Evolutionary conservation across 495 filamentous ascomycete species (phyloP), one percentile per base, ranked within the genome.

Genomic region (Rhizodiscina lignyota): DNA sequence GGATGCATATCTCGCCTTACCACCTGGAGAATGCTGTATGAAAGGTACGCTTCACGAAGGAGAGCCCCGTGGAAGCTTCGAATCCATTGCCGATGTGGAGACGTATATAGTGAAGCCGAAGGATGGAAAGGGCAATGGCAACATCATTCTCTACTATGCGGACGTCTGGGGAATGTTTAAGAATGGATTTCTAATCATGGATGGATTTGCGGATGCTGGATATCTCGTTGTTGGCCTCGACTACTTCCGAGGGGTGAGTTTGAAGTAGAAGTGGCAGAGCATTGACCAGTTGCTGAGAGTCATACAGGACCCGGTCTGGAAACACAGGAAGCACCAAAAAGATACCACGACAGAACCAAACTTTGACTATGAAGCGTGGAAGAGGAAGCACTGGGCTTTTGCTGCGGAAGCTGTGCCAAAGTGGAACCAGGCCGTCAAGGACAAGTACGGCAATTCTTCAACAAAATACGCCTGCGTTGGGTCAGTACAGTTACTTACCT

Each of bases 291-390:
- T n/a, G n/a, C n/a, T n/a, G n/a, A n/a, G n/a, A n/a, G n/a, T n/a
- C n/a, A n/a, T n/a, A n/a, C n/a, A n/a, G n/a, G n/a, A 63, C 38
- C 52, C 55, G 2, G 46, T 63, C 4, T 58, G 47, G 49, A 60
- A 59, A 21, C 58, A 63, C 35, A 41, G 53, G n/a, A 56, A 56
- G 32, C 15, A 53, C 40, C 33, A 43, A 19, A 8, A 44, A 21
- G 48, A 58, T 32, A 48, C 20, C 4, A 45, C 38, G 3, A 47
- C 50, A 22, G 47, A 60, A n/a, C 57, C 54, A 6, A 41, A 39
- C 32, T 63, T 63, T 35, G 58, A 61, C 41, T 54, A 49, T 20
- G 48, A 48, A 13, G 60, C 52, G 6, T 63, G 60, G 58, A 54
- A 50, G 32, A 39, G 32, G 26, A 61, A 59, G 43, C 60, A 61